Evolutionary conservation across 2,329 filamentous ascomycete genomes (phyloP).

Genomic region (Alternaria gansuensis): DNA sequence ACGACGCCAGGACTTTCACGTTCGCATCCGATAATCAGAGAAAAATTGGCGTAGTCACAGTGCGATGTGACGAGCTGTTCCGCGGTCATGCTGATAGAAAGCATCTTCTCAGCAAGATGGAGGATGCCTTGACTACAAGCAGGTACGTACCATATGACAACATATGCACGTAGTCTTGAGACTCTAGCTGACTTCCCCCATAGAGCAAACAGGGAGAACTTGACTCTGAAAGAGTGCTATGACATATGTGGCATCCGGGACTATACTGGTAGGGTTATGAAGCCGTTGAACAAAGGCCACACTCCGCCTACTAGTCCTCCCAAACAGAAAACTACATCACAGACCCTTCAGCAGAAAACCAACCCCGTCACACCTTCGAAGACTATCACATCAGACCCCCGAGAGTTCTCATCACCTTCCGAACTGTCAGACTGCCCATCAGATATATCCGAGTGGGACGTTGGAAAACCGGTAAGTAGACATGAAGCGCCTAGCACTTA

Average conservation of each 20-base stretch:
- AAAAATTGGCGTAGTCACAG: neutral
- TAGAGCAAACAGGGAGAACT: constrained; percentile 9
- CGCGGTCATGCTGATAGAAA: constrained; percentile 5
- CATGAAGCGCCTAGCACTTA: neutral
- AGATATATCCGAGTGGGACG: constrained; percentile 28
- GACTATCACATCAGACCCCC: neutral
- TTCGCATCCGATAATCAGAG: constrained; percentile 1
- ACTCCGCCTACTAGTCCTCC: neutral
- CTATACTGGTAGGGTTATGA: neutral
- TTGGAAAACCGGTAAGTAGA: constrained; percentile 18
- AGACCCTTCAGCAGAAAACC: neutral
- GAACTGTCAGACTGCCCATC: constrained; percentile 33
- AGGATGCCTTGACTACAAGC: constrained; percentile 22
- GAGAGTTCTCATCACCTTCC: constrained; percentile 2
- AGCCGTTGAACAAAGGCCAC: neutral
- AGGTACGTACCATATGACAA: constrained; percentile 3
- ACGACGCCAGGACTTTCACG: neutral
- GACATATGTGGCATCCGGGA: constrained; percentile 10
- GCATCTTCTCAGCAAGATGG: constrained; percentile 19
- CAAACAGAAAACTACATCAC: neutral
- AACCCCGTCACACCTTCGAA: neutral
- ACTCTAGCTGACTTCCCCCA: neutral
- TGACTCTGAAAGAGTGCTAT: constrained; percentile 22
- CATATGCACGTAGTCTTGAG: neutral
- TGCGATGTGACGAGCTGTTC: constrained; percentile 16